These are phyloP conservation scores for Eudorina sp. DNA, from an alignment of 139 green algal species.

Conservation along the genomic window DNA sequence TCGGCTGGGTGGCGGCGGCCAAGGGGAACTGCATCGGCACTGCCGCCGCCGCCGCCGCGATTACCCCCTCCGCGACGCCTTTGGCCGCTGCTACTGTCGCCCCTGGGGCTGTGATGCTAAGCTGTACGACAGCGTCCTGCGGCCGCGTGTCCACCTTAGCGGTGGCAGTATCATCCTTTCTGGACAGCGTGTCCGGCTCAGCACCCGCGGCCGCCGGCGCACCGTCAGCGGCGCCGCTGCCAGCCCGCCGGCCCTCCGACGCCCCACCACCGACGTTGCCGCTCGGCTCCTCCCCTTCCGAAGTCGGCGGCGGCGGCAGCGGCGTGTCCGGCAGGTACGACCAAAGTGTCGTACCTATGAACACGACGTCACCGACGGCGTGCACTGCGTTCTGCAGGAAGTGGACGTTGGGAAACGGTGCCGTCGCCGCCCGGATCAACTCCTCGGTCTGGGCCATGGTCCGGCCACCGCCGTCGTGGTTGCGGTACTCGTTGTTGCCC, in stretches of 20 bases:
- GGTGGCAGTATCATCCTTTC: too few relatives aligned
- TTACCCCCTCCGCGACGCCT: background rate
- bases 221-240: background rate
- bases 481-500: constrained; percentile 48
- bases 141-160: too few relatives aligned
- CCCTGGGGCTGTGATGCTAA: too few relatives aligned
- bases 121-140: too few relatives aligned
- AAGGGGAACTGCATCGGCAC: too few relatives aligned
- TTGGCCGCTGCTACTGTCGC: background rate
- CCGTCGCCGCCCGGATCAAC: background rate
- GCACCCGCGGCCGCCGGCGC: background rate
- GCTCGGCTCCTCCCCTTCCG: background rate
- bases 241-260: too few relatives aligned
- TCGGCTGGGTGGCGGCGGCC: too few relatives aligned
- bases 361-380: background rate
- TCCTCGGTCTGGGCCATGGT: constrained; percentile 35
- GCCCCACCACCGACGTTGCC: background rate
- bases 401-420: constrained; percentile 19
- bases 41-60: background rate
- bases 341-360: constrained; percentile 43
- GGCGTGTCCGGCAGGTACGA: constrained; percentile 13
- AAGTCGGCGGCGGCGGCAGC: constrained; percentile 7
- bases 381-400: constrained; percentile 19
- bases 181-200: too few relatives aligned
- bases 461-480: constrained; percentile 11